Percentiles rank a stretch among this genome's conserved stretches.
Evolutionary conservation across 768 basidiomycete genomes (phyloP).

Genomic region (Lyophyllum semitale): DNA sequence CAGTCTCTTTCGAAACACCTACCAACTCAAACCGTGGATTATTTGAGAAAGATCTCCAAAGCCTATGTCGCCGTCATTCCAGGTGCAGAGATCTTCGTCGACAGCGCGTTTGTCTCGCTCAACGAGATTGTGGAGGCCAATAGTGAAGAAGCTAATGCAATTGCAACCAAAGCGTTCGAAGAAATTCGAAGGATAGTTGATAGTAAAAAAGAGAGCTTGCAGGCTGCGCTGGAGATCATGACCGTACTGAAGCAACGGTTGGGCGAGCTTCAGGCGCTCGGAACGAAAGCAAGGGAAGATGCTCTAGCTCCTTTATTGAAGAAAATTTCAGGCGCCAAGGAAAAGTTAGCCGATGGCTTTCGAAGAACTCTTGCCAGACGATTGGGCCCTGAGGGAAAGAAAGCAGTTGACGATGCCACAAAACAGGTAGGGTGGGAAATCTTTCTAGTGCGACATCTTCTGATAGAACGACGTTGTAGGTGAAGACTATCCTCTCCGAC

Average conservation of each 20-base stretch:
- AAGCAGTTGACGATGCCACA: background rate
- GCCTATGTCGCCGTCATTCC: conserved; percentile 42
- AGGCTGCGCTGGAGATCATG: background rate
- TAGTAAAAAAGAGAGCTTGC: background rate
- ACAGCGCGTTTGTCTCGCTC: conserved; percentile 44
- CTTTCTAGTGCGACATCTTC: background rate
- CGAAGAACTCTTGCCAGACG: background rate
- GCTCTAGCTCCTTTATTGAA: background rate
- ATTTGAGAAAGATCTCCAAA: conserved; percentile 41
- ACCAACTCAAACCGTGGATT: conserved; percentile 32
- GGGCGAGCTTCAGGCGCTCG: background rate
- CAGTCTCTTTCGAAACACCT: conserved; percentile 6
- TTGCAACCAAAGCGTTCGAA: conserved; percentile 35
- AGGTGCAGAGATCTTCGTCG: conserved; percentile 36
- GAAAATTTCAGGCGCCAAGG: background rate
- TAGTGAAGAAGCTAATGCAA: conserved; percentile 37
- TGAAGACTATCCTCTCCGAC: background rate
- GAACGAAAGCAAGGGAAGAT: background rate
- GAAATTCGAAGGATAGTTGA: conserved; percentile 30
- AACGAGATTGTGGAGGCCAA: conserved; percentile 39
- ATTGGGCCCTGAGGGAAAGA: background rate
- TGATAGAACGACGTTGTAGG: background rate
- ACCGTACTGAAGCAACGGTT: background rate
- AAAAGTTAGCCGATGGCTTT: background rate
- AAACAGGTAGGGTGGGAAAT: background rate